Conservation (phyloP, 805 yeast species). For the Suhomyces pyralidae region DNA sequence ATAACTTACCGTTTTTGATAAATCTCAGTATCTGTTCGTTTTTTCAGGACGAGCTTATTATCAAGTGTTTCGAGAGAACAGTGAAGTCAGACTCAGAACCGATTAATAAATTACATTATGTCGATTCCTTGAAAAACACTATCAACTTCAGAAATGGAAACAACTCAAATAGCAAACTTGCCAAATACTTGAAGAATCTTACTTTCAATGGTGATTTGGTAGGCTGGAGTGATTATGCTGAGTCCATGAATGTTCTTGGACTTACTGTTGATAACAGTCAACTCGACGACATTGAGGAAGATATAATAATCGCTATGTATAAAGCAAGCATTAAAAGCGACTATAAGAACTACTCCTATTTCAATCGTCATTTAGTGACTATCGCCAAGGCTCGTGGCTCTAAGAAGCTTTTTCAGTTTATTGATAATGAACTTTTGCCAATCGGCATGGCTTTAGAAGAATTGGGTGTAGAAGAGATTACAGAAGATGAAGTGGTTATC, state of each 20-base stretch:
- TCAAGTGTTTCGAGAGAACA: constrained; percentile 39
- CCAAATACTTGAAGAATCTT: constrained; percentile 27
- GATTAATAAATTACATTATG: constrained; percentile 31
- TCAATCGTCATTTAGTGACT: constrained; percentile 25
- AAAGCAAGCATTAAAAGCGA: constrained; percentile 27
- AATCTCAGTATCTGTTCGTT: constrained; percentile 28
- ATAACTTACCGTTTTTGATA: constrained; percentile 24
- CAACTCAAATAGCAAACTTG: constrained; percentile 19
- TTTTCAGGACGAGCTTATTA: constrained; percentile 40
- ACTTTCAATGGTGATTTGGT: constrained; percentile 27
- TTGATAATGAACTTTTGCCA: constrained; percentile 35
- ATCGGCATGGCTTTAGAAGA: constrained; percentile 32
- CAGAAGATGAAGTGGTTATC: constrained; percentile 60
- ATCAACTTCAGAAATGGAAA: constrained; percentile 15
- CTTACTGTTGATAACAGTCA: constrained; percentile 14
- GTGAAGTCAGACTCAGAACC: constrained; percentile 34
- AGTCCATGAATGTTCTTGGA: constrained; percentile 32
- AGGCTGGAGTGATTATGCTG: constrained; percentile 33
- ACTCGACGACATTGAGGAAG: constrained; percentile 26
- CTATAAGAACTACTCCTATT: constrained; percentile 36
- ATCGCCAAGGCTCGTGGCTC: constrained; percentile 28
- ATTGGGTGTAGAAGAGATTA: constrained; percentile 39
- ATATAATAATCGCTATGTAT: constrained; percentile 34
- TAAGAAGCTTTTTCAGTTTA: constrained; percentile 16
- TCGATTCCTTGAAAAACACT: constrained; percentile 32